phyloP scores from a whole-genome alignment of 805 yeast genomes.

The Candida hungchunana region DNA sequence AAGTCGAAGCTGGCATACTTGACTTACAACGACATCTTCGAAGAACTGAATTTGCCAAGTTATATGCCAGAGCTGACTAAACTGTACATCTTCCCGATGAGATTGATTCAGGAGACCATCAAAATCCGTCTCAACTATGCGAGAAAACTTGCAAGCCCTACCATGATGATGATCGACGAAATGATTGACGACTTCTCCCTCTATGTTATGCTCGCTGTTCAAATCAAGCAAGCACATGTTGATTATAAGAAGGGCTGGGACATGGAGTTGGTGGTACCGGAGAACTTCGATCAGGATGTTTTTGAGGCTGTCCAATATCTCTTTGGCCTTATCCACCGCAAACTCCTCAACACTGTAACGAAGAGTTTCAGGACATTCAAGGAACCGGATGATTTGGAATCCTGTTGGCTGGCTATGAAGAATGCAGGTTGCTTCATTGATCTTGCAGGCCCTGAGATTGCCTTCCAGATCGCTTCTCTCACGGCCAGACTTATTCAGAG shows the following conservation, averaged over 20 bases:
- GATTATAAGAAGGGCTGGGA: slow-evolving; percentile 67
- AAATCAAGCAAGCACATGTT: slow-evolving; percentile 61
- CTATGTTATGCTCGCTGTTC: slow-evolving; percentile 71
- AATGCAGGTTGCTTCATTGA: slow-evolving; percentile 75
- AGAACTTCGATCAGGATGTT: slow-evolving; percentile 60
- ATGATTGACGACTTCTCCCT: slow-evolving; percentile 80
- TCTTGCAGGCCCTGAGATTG: slow-evolving; percentile 76
- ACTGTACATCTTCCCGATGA: slow-evolving; percentile 71
- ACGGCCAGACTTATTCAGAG: slow-evolving; percentile 66
- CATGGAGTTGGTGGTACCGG: slow-evolving; percentile 58
- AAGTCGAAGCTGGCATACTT: slow-evolving; percentile 74
- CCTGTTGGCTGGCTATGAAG: slow-evolving; percentile 73
- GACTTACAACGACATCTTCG: slow-evolving; percentile 55
- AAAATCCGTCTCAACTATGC: slow-evolving; percentile 74
- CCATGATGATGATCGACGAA: slow-evolving; percentile 95
- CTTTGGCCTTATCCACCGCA: slow-evolving; percentile 65
- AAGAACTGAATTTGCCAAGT: slow-evolving; percentile 68
- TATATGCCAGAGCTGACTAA: slow-evolving; percentile 61
- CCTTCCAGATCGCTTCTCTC: slow-evolving; percentile 66
- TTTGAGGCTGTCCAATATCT: slow-evolving; percentile 71
- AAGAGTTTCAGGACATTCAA: slow-evolving; percentile 76
- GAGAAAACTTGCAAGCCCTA: slow-evolving; percentile 71
- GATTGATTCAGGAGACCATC: slow-evolving; percentile 74
- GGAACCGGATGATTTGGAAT: slow-evolving; percentile 86
- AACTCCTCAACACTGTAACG: slow-evolving; percentile 71